These are phyloP conservation scores for Fusarium caatingaense DNA, from an alignment of 2,329 filamentous ascomycete genomes.

Conservation along the genomic window DNA sequence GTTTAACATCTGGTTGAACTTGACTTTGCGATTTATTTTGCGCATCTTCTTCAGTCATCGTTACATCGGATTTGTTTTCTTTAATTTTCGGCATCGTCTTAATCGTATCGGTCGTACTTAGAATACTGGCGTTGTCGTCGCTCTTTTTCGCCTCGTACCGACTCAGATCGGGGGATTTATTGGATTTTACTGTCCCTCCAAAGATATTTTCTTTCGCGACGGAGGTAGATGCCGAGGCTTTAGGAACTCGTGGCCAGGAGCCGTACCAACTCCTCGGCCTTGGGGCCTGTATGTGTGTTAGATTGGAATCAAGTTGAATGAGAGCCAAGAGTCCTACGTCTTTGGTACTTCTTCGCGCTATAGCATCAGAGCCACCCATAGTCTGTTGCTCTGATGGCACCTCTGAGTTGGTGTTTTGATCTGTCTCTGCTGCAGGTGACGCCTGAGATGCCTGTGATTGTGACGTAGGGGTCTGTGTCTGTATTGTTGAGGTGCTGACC, in stretches of 20 bases:
- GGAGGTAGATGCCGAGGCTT: slow-evolving; percentile 69
- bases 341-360: slow-evolving; percentile 23
- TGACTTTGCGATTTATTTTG: slow-evolving; percentile 22
- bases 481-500: slow-evolving; percentile 30
- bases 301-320: neutral
- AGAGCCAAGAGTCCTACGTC: slow-evolving; percentile 20
- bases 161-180: slow-evolving; percentile 60
- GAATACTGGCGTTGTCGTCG: slow-evolving; percentile 49
- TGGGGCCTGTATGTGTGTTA: slow-evolving; percentile 54
- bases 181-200: slow-evolving; percentile 64
- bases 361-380: slow-evolving; percentile 18
- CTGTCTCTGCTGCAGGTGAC: slow-evolving; percentile 36
- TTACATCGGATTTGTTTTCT: slow-evolving; percentile 39
- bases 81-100: slow-evolving; percentile 43
- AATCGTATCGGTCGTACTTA: slow-evolving; percentile 41
- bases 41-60: slow-evolving; percentile 26
- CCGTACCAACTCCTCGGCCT: slow-evolving; percentile 72
- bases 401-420: slow-evolving; percentile 29
- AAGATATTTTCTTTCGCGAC: slow-evolving; percentile 71
- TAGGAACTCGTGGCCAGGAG: slow-evolving; percentile 67
- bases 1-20: slow-evolving; percentile 10
- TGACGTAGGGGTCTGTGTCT: slow-evolving; percentile 43
- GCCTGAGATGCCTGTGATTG: slow-evolving; percentile 42
- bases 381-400: slow-evolving; percentile 31
- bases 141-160: slow-evolving; percentile 61